Percentiles rank a stretch among this genome's conserved stretches.
Evolutionary conservation across 345 rosid species (phyloP).

Genomic region (Euphorbia lathyris): DNA sequence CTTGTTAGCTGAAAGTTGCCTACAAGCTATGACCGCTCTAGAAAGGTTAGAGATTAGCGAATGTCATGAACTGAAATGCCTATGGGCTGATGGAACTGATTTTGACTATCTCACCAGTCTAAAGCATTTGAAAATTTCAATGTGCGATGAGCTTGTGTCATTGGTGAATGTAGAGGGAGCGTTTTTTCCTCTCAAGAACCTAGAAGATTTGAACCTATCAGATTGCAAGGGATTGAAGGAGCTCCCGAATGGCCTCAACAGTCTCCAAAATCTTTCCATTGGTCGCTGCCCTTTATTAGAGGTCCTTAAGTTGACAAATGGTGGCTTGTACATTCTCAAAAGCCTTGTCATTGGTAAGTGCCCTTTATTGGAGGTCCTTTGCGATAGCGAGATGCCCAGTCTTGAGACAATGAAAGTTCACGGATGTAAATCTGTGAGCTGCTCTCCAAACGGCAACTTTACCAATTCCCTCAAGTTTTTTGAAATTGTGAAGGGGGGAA

Average conservation of each 20-base stretch:
- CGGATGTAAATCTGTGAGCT: neutral
- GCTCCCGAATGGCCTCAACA: slow-evolving; percentile 30
- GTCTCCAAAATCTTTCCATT: slow-evolving; percentile 25
- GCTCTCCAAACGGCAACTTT: neutral
- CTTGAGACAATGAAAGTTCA: neutral
- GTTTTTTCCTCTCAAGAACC: slow-evolving; percentile 6
- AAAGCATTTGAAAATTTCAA: neutral
- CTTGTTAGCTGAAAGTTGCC: neutral
- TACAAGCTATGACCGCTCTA: neutral
- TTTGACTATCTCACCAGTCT: neutral
- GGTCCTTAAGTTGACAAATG: too few species aligned
- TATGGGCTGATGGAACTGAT: neutral
- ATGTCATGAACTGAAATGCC: neutral
- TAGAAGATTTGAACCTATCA: neutral
- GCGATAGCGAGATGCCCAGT: neutral
- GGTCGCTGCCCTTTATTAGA: too few species aligned
- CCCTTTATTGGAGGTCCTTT: neutral
- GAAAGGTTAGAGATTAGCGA: neutral
- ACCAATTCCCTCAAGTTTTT: neutral
- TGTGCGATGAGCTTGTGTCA: neutral
- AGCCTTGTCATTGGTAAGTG: too few species aligned
- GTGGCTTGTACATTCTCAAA: too few species aligned
- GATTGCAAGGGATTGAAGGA: slow-evolving; percentile 7
- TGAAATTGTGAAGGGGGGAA: neutral
- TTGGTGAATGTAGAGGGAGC: slow-evolving; percentile 4